Evolutionary conservation across 306 rosid genomes (phyloP), one percentile per base, ranked within the genome.

Genomic region (Glycine tomentella): DNA sequence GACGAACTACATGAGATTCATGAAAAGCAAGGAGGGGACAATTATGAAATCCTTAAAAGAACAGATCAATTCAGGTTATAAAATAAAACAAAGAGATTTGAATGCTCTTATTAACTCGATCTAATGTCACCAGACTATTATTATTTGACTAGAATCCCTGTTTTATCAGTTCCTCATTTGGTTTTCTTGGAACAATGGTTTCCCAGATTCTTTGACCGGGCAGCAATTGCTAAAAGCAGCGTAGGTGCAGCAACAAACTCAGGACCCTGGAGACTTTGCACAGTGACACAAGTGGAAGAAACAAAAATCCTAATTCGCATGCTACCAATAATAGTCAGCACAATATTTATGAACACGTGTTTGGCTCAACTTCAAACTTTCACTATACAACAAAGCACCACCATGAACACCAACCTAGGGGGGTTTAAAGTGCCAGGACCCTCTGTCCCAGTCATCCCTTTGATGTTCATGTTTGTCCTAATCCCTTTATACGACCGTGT

Each of bases 321-420:
- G 97, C 90, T 94, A 10, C 98, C 97, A 40, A 91, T 94, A 63
- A 90, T 94, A 76, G 11, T 91, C 0, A 90, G 97, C 77, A 94
- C 97, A 14, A 86, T 94, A 78, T 91, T 94, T 62, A 87, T 90
- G 91, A 91, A 88, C 79, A 90, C 95, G 17, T 94, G 98, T 81
- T 64, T 92, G 83, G 98, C 97, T 10, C 97, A 92, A 50, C 95
- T 94, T 78, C 97, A 92, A 59, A 94, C 97, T 2, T 92, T 92
- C 88, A 82, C 93, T 6, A 57, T 94, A 66, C 92, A 92, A 69
- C 97, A 92, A 86, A 84, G 92, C 88, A 74, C 83, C 50, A 94
- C 98, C 73, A 50, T 92, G 95, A 59, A 94, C 77, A 44, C 85
- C 50, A 33, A 87, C 42, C 13, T 94, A 72, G 1, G 38, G 1